Evolutionary conservation across 2,329 filamentous ascomycete genomes (phyloP).

Genomic region (Dactylonectria estremocensis): DNA sequence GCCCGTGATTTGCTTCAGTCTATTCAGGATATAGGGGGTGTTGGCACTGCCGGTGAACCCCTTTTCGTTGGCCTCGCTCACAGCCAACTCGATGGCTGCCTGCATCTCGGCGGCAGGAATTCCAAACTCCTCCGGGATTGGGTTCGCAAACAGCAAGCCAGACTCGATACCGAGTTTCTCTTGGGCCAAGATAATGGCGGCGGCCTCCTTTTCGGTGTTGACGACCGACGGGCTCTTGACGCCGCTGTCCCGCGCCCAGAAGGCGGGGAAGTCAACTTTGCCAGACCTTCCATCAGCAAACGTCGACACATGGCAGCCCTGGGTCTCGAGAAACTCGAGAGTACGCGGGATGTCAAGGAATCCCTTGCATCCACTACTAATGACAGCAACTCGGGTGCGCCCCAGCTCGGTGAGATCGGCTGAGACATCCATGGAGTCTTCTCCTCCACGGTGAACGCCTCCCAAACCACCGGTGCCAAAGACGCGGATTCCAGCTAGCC

Average conservation of each 20-base stretch:
- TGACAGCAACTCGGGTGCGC: constrained; percentile 87
- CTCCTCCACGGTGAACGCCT: constrained; percentile 91
- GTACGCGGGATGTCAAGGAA: constrained; percentile 94
- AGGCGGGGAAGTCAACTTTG: constrained; percentile 88
- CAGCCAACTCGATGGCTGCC: constrained; percentile 76
- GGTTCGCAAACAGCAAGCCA: constrained; percentile 91
- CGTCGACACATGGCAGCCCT: constrained; percentile 86
- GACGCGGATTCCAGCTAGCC: constrained; percentile 88
- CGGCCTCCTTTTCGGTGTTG: constrained; percentile 83
- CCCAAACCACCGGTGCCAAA: constrained; percentile 97
- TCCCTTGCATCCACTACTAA: constrained; percentile 94
- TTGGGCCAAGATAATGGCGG: constrained; percentile 89
- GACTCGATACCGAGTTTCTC: constrained; percentile 79
- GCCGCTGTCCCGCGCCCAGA: constrained; percentile 92
- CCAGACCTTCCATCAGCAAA: constrained; percentile 86
- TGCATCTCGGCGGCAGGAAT: constrained; percentile 82
- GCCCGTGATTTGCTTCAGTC: constrained; percentile 84
- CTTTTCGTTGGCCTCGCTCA: constrained; percentile 74
- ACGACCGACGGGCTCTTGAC: constrained; percentile 83
- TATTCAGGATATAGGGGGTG: constrained; percentile 85
- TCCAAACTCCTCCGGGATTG: constrained; percentile 79
- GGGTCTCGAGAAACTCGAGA: constrained; percentile 81
- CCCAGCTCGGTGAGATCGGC: constrained; percentile 96
- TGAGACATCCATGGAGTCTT: constrained; percentile 92
- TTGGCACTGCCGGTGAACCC: constrained; percentile 82